Evolutionary conservation across 306 rosid species (phyloP).

Genomic region (Crotalaria pallida): DNA sequence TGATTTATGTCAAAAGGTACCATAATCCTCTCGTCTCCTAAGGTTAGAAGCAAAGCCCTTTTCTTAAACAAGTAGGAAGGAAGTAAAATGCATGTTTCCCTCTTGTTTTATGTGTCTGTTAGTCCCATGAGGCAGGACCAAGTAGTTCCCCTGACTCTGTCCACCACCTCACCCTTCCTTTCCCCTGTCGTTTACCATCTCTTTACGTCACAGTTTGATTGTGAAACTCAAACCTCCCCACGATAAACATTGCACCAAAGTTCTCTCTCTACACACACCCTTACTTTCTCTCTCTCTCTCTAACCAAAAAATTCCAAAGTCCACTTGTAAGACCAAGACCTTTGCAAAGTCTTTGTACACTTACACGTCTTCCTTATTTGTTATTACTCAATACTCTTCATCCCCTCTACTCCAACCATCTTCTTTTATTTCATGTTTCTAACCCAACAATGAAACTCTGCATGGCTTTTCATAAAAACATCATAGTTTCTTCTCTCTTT

Average conservation of each 20-base stretch:
- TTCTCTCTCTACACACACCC: constrained; percentile 20
- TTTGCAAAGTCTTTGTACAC: constrained; percentile 27
- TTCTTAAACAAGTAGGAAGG: no score
- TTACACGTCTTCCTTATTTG: not conserved
- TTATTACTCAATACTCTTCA: not conserved
- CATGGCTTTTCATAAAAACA: constrained; percentile 30
- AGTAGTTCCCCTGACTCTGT: constrained; percentile 45
- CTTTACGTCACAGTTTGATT: constrained; percentile 53
- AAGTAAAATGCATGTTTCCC: no score
- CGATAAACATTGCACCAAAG: constrained; percentile 8
- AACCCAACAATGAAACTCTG: constrained; percentile 1
- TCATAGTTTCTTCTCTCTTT: not conserved
- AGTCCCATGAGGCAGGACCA: not conserved
- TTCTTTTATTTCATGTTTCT: not conserved
- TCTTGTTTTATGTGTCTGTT: not conserved
- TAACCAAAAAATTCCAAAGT: not conserved
- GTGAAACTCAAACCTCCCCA: constrained; percentile 35
- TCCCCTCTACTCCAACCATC: not conserved
- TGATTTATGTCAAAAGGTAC: no score
- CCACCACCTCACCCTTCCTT: constrained; percentile 30
- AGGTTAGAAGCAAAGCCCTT: no score
- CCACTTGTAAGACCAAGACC: constrained; percentile 31
- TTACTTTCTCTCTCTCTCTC: constrained; percentile 25
- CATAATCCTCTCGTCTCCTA: no score
- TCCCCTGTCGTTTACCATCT: constrained; percentile 34